Percentiles rank a stretch among this genome's conserved stretches.
Conservation (phyloP, 257 asterid genomes). For the Solanum chiquidenum region DNA sequence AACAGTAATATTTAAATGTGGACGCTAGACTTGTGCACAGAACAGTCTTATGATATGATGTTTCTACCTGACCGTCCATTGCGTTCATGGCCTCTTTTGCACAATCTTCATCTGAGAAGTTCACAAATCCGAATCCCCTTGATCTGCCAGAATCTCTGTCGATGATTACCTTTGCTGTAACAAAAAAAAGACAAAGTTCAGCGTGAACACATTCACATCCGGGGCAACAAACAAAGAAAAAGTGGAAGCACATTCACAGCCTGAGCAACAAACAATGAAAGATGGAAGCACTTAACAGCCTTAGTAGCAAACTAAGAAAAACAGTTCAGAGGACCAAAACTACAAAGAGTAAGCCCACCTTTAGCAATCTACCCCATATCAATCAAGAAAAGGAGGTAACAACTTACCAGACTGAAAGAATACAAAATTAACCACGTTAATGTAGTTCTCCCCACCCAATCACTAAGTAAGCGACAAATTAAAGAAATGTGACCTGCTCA, state of each 20-base stretch:
- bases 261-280: neutral
- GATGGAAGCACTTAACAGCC: neutral
- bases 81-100: constrained; percentile 60
- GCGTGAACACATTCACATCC: neutral
- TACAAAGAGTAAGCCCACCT: neutral
- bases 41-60: neutral
- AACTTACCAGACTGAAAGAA: neutral
- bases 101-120: constrained; percentile 30
- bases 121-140: constrained; percentile 82
- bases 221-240: neutral
- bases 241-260: neutral
- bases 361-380: neutral
- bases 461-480: neutral
- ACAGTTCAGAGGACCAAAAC: neutral
- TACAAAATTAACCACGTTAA: neutral
- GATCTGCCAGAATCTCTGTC: constrained; percentile 81
- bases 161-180: constrained; percentile 55
- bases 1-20: neutral
- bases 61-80: constrained; percentile 83
- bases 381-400: neutral
- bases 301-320: neutral
- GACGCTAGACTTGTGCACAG: neutral
- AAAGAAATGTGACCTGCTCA: neutral
- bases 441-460: neutral
- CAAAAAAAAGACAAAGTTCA: neutral